phyloP scores from a whole-genome alignment of 768 basidiomycete species.

The Boletus subparvulus region DNA sequence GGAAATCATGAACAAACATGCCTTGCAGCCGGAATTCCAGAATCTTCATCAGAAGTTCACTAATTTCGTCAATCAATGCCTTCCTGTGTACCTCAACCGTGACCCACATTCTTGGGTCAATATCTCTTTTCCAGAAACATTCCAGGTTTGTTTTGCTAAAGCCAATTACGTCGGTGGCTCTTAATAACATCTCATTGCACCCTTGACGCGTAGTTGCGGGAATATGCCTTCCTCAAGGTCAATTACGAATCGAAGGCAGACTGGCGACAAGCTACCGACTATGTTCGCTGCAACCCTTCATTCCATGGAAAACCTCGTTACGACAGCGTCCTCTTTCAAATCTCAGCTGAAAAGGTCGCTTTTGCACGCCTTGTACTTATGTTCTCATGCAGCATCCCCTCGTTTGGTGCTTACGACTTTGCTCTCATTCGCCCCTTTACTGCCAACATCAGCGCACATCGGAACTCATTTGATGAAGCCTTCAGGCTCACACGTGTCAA shows the following conservation, averaged over 20 bases:
- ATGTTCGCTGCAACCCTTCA: not conserved
- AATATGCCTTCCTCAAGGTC: too few relatives aligned
- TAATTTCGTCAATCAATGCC: not conserved
- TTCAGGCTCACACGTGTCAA: not conserved
- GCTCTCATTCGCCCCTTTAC: constrained; percentile 23
- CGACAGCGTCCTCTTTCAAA: constrained; percentile 27
- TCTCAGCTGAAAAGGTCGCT: not conserved
- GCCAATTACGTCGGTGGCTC: too few relatives aligned
- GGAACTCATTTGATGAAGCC: not conserved
- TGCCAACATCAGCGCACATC: not conserved
- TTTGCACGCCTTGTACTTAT: constrained; percentile 27
- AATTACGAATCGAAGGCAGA: too few relatives aligned
- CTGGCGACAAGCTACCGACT: not conserved
- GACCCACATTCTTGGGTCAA: too few relatives aligned
- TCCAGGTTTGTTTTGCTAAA: too few relatives aligned
- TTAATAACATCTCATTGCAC: too few relatives aligned
- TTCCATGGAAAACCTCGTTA: constrained; percentile 16
- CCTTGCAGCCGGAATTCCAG: not conserved
- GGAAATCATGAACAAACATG: not conserved
- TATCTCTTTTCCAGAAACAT: too few relatives aligned
- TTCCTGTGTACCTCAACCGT: not conserved
- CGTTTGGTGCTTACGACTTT: not conserved
- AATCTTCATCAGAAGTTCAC: not conserved
- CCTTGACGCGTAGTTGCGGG: too few relatives aligned
- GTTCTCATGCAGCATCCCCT: constrained; percentile 18